Evolutionary conservation across 495 filamentous ascomycete genomes (phyloP).

Genomic region (Daldinia caldariorum): DNA sequence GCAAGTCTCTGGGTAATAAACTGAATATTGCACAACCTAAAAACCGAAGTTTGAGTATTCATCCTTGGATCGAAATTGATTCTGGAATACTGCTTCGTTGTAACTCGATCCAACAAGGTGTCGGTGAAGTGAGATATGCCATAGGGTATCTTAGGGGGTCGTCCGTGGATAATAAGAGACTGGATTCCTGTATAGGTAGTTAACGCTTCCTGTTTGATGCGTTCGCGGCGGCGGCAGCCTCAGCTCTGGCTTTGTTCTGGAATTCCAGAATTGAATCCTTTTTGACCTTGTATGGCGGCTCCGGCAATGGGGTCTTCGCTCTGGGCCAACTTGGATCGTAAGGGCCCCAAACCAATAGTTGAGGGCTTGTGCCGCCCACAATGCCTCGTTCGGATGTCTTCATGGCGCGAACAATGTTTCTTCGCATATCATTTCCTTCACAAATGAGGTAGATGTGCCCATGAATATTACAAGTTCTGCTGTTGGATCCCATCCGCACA

Average conservation of each 20-base stretch:
- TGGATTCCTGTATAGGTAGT: too few relatives aligned
- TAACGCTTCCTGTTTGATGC: too few relatives aligned
- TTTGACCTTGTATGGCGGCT: background rate
- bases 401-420: slow-evolving; percentile 5
- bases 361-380: slow-evolving; percentile 18
- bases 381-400: slow-evolving; percentile 20
- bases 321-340: too few relatives aligned
- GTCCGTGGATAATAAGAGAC: too few relatives aligned
- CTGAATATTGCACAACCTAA: background rate
- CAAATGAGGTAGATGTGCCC: slow-evolving; percentile 26
- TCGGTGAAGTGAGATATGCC: background rate
- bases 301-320: too few relatives aligned
- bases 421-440: slow-evolving; percentile 9
- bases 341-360: slow-evolving; percentile 1
- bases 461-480: slow-evolving; percentile 11
- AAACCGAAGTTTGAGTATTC: background rate
- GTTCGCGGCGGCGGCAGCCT: too few relatives aligned
- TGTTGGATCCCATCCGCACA: slow-evolving; percentile 20
- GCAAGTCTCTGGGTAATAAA: background rate
- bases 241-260: background rate
- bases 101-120: background rate
- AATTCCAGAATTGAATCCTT: background rate
- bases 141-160: too few relatives aligned
- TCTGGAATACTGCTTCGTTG: background rate
- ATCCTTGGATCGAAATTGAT: background rate